Conservation (phyloP, 78 protist species). For the Dictyostelium purpureum region DNA sequence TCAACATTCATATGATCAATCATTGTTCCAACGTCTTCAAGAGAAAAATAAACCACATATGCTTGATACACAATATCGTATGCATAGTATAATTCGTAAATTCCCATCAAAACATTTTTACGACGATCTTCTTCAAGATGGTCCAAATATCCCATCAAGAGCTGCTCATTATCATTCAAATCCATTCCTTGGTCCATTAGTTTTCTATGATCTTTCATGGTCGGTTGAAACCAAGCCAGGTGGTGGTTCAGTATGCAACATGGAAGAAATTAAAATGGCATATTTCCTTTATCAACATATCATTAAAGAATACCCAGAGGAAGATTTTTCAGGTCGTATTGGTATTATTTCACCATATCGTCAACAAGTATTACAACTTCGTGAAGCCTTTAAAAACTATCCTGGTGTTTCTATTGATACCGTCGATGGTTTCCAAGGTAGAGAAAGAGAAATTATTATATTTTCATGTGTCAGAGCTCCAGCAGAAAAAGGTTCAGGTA, state of each 20-base stretch:
- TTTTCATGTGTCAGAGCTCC: slow-evolving; percentile 89
- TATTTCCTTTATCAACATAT: slow-evolving; percentile 25
- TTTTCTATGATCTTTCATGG: slow-evolving; percentile 27
- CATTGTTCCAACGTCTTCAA: slow-evolving; percentile 63
- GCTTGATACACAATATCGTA: slow-evolving; percentile 89
- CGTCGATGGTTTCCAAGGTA: slow-evolving; percentile 93
- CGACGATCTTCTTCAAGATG: slow-evolving; percentile 73
- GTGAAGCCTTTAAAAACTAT: slow-evolving; percentile 50
- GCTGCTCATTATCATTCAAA: slow-evolving; percentile 36
- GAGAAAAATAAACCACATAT: slow-evolving; percentile 20
- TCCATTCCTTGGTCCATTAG: slow-evolving; percentile 57
- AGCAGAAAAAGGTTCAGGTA: slow-evolving; percentile 42
- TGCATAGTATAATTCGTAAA: slow-evolving; percentile 86
- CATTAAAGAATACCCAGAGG: slow-evolving; percentile 41
- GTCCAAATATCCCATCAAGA: slow-evolving; percentile 60
- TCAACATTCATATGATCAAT: slow-evolving; percentile 67
- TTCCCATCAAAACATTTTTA: slow-evolving; percentile 90
- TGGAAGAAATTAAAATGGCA: slow-evolving; percentile 53
- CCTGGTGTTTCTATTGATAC: slow-evolving; percentile 78
- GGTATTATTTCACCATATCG: slow-evolving; percentile 93
- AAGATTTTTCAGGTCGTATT: slow-evolving; percentile 58
- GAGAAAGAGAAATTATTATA: slow-evolving; percentile 89
- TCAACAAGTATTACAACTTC: slow-evolving; percentile 67
- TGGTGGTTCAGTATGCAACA: slow-evolving; percentile 64
- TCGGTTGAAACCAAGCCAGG: slow-evolving; percentile 40